Evolutionary conservation across 108 stramenopile genomes (phyloP).

Genomic region (Conticribra guillardii): DNA sequence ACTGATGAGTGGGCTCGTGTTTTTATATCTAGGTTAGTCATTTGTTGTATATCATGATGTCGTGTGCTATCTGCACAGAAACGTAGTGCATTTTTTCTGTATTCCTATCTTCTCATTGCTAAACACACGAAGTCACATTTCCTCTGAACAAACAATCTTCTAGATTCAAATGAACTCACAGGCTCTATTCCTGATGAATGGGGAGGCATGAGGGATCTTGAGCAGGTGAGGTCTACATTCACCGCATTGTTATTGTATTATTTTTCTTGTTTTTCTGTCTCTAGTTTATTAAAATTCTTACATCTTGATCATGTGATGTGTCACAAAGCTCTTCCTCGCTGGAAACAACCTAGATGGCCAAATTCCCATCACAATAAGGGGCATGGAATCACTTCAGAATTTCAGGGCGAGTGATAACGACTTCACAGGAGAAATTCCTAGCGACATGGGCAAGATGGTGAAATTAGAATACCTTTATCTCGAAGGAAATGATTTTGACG

Average conservation of each 20-base stretch:
- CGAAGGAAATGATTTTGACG: conserved; percentile 39
- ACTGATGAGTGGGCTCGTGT: conserved; percentile 33
- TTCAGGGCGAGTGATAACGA: conserved; percentile 41
- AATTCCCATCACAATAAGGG: conserved; percentile 42
- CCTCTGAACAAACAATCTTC: neutral
- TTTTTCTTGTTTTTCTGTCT: neutral
- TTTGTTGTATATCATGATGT: neutral
- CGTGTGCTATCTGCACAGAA: no score
- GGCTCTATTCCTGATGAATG: conserved; percentile 51
- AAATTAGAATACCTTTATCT: conserved; percentile 47
- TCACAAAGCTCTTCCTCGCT: conserved; percentile 30
- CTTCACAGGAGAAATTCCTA: conserved; percentile 38
- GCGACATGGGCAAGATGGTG: conserved; percentile 43
- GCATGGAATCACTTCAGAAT: conserved; percentile 32
- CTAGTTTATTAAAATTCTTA: no score
- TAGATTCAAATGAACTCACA: conserved; percentile 40
- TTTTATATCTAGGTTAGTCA: conserved; percentile 37
- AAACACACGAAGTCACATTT: neutral
- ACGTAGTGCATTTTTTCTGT: no score
- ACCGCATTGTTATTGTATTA: no score
- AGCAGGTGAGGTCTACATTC: conserved; percentile 18
- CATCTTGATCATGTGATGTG: no score
- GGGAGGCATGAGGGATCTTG: conserved; percentile 44
- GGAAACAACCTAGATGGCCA: conserved; percentile 61
- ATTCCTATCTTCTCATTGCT: neutral